Conservation (phyloP, 148 eudicot genomes). For the Gaultheria prostrata region DNA sequence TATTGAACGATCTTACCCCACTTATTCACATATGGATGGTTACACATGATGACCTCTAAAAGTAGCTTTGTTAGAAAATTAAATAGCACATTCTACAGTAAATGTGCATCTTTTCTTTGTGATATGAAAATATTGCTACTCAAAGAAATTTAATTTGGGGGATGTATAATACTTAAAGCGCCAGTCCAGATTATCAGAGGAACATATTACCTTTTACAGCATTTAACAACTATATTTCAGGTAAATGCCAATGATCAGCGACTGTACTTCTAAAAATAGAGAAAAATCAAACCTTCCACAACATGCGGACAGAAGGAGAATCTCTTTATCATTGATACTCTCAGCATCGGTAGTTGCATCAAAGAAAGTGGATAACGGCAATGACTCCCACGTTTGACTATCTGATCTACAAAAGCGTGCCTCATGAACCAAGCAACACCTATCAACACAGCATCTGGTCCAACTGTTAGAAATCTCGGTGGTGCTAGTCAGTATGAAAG, state of each 20-base stretch:
- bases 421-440: slow-evolving; percentile 37
- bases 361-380: slow-evolving; percentile 59
- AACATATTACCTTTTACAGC: not conserved
- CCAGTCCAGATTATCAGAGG: not conserved
- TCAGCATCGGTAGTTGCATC: slow-evolving; percentile 40
- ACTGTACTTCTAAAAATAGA: not conserved
- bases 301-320: slow-evolving; percentile 63
- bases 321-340: slow-evolving; percentile 37
- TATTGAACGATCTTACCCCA: not conserved
- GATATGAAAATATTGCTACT: not conserved
- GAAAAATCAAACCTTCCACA: slow-evolving; percentile 65
- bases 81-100: not conserved
- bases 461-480: slow-evolving; percentile 33
- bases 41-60: not conserved
- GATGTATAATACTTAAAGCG: not conserved
- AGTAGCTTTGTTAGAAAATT: not conserved
- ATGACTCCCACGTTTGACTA: slow-evolving; percentile 81
- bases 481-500: slow-evolving; percentile 28
- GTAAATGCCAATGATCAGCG: not conserved
- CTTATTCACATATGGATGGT: not conserved
- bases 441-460: slow-evolving; percentile 75
- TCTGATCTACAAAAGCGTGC: slow-evolving; percentile 81
- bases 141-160: not conserved
- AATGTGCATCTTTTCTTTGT: not conserved
- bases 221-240: not conserved